Percentiles rank a stretch among this genome's conserved stretches.
phyloP scores from a whole-genome alignment of 805 yeast species.

The Lipomyces kockii region DNA sequence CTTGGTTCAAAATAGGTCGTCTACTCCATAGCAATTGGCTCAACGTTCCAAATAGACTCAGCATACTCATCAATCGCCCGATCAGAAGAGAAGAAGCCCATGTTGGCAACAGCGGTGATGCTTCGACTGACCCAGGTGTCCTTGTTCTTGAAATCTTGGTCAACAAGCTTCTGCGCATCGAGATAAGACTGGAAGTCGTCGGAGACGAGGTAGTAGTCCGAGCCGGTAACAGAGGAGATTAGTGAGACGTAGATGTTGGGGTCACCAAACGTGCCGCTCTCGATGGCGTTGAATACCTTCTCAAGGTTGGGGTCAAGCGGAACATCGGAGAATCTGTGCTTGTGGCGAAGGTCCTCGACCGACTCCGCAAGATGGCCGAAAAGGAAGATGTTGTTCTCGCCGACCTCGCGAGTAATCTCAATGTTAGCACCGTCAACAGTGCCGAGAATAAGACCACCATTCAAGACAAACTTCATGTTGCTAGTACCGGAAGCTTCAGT shows the following conservation, averaged over 20 bases:
- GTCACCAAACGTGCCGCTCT: conserved; percentile 73
- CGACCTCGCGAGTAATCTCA: conserved; percentile 90
- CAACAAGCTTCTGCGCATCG: conserved; percentile 78
- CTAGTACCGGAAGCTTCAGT: conserved; percentile 97
- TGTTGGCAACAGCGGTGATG: conserved; percentile 80
- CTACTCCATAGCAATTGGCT: conserved; percentile 54
- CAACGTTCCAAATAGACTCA: conserved; percentile 89
- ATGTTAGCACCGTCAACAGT: conserved; percentile 98
- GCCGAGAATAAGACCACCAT: conserved; percentile 92
- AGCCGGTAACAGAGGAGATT: conserved; percentile 65
- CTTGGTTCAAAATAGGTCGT: background rate
- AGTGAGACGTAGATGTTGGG: conserved; percentile 63
- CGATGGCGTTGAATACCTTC: conserved; percentile 68
- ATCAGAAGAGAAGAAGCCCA: conserved; percentile 92
- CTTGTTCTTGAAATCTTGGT: conserved; percentile 67
- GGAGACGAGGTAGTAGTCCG: conserved; percentile 82
- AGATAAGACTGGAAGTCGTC: conserved; percentile 89
- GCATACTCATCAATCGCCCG: conserved; percentile 92
- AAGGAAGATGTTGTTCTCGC: conserved; percentile 88
- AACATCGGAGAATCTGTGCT: conserved; percentile 67
- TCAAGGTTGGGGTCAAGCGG: conserved; percentile 62
- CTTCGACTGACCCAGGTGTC: conserved; percentile 78
- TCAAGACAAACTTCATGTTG: conserved; percentile 92
- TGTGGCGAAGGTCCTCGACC: conserved; percentile 81
- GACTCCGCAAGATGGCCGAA: conserved; percentile 90